Evolutionary conservation across 164 flowering plant species (phyloP).

Genomic region (Santalum album): DNA sequence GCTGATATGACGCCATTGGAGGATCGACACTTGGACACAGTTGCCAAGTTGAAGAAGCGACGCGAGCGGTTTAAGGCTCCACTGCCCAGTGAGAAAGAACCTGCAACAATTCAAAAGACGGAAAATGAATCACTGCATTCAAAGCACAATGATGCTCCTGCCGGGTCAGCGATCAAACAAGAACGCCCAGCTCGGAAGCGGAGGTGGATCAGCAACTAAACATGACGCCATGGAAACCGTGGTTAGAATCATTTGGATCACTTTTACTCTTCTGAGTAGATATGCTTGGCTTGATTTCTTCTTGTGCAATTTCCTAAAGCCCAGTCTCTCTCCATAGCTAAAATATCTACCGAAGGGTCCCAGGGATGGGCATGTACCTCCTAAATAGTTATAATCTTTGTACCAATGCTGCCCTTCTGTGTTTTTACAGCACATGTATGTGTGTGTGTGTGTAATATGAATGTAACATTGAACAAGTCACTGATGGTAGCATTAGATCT

Average conservation of each 20-base stretch:
- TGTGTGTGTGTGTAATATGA: conserved; percentile 18
- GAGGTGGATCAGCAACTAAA: conserved; percentile 71
- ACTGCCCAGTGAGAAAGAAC: conserved; percentile 85
- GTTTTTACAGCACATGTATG: background rate
- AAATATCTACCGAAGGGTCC: conserved; percentile 2
- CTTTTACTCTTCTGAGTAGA: conserved; percentile 1
- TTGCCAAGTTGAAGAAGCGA: conserved; percentile 84
- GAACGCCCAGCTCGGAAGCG: conserved; percentile 93
- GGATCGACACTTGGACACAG: conserved; percentile 83
- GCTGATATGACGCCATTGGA: conserved; percentile 28
- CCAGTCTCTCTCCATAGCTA: background rate
- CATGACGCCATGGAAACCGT: background rate
- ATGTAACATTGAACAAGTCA: conserved; percentile 31
- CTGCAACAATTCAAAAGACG: conserved; percentile 32
- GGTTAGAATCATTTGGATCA: background rate
- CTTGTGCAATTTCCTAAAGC: background rate
- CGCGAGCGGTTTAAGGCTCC: conserved; percentile 98
- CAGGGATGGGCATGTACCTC: conserved; percentile 4
- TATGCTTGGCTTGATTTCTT: conserved; percentile 6
- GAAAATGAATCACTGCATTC: conserved; percentile 48
- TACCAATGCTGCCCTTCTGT: conserved; percentile 9
- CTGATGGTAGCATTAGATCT: conserved; percentile 17
- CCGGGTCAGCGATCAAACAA: conserved; percentile 54
- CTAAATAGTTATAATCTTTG: conserved; percentile 13
- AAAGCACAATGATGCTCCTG: conserved; percentile 31